Base-by-base conservation (phyloP, 768 basidiomycete species). In the Psilocybe cyanescens region DNA sequence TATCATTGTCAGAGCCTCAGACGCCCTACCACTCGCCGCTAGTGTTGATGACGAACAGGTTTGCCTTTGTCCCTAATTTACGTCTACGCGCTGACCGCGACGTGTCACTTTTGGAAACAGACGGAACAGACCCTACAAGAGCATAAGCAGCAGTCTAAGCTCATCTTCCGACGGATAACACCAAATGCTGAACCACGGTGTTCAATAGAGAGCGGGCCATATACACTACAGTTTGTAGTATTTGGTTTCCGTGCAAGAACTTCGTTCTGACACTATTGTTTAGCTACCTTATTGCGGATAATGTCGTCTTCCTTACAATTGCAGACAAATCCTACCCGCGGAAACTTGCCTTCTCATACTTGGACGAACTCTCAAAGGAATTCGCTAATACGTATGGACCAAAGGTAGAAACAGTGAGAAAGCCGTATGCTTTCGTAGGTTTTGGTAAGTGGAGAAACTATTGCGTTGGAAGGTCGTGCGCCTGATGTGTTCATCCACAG, bases 401-500 rank as follows among this genome's bases (percentile, higher is more conserved):
- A 4, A 97, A 95, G 75, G 94, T 99, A 17, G 97, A 98, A 69
- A 83, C 86, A 16, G 91, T 91, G 16, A 86, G 94, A 65, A 94
- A 97, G 74, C 97, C 97, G n/a, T 99, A 99, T 73, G 97, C 97
- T 28, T 99, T 99, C 72, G 92, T 99, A 61, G 95, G 97, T 50
- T 99, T 99, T 69, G 95, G 95, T 96, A 69, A 66, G 92, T 80
- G 33, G 29, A 50, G 12, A 37, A 53, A 41, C 51, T 45, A 47
- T 19, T 19, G 28, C 2, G 24, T 29, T 4, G 9, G 8, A 24
- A 35, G 28, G 28, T 8, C 17, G 14, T 24, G 28, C 29, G 28
- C 33, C 57, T 53, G 45, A 50, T 49, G 52, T 68, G 11, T 67
- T 45, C 8, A 6, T 35, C 24, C 19, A 3, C 63, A 98, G 97